Conservation (phyloP, 208 protist genomes). For the Leishmania tropica region DNA sequence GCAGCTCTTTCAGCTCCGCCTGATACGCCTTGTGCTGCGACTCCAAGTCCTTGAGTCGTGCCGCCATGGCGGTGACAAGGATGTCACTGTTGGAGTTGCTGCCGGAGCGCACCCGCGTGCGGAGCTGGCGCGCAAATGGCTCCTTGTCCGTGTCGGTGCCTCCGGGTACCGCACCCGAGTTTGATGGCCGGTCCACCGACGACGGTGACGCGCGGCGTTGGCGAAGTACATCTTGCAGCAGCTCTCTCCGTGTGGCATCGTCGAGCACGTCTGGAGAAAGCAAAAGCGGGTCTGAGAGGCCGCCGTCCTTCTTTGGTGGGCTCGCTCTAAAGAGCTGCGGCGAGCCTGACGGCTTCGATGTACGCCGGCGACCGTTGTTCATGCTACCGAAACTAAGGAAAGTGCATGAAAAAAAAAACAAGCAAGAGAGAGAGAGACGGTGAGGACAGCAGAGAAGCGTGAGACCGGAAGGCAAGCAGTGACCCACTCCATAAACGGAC, state of each 20-base stretch:
- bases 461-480: neutral
- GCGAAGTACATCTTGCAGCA: conserved; percentile 65
- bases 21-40: conserved; percentile 67
- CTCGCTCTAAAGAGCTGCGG: conserved; percentile 60
- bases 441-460: conserved; percentile 4
- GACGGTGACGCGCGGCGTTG: conserved; percentile 21
- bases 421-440: neutral
- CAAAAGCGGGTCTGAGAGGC: conserved; percentile 36
- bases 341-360: conserved; percentile 17
- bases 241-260: conserved; percentile 71
- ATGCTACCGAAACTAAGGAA: conserved; percentile 3
- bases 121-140: conserved; percentile 54
- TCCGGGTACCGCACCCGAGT: neutral
- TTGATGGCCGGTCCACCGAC: neutral
- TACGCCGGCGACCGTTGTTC: conserved; percentile 14
- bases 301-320: conserved; percentile 14
- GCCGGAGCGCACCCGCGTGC: conserved; percentile 40
- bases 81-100: conserved; percentile 44
- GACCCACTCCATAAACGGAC: neutral
- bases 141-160: conserved; percentile 17
- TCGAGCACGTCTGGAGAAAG: conserved; percentile 82
- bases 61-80: conserved; percentile 71
- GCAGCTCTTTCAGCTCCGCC: conserved; percentile 78
- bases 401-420: neutral
- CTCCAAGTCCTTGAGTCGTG: conserved; percentile 72